Evolutionary conservation across 2,329 filamentous ascomycete species (phyloP), one percentile per base, ranked within the genome.

Genomic region (Colletotrichum truncatum): DNA sequence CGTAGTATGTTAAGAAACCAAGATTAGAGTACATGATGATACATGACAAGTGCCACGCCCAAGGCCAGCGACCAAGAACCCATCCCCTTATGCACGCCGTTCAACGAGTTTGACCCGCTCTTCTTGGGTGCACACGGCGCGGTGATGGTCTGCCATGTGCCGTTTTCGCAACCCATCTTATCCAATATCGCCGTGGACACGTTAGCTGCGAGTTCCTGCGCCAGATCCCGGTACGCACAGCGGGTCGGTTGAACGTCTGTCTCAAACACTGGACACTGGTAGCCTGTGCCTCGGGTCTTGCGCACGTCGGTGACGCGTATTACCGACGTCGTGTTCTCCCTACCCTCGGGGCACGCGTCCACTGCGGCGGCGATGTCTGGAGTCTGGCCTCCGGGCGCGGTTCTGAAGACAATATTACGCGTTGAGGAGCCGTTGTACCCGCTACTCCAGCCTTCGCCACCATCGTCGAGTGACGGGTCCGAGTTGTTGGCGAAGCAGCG

Each of bases 141-240:
- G n/a, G n/a, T n/a, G n/a, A n/a, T n/a, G n/a, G n/a, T 43, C 55
- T 59, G 55, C 55, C 55, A 59, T 9, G 43, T 51, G 14, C 55
- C 43, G n/a, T 41, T 45, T 9, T 59, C 32, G 34, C 55, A 59
- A 18, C 32, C n/a, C 45, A 59, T 59, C 9, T 18, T 18, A 3
- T 12, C 23, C 30, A 51, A 11, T 7, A 59, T 59, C 3, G 7
- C 21, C 6, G 14, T 6, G 4, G 55, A 58, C 7, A 58, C 43
- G 30, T 58, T 58, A 8, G 55, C 55, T 6, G 55, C 55, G 26
- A 58, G 8, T 34, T 49, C 55, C 16, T 23, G 8, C 10, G 43
- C 55, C 4, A 58, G 7, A 7, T n/a, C 10, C 16, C 25, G 21
- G 21, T 49, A 49, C 3, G 21, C 46, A 14, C 55, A 58, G n/a